A percentile compares a stretch with the other conserved stretches of the same genome.
Conservation (phyloP, 768 basidiomycete species). For the Leccinum sublutescens region DNA sequence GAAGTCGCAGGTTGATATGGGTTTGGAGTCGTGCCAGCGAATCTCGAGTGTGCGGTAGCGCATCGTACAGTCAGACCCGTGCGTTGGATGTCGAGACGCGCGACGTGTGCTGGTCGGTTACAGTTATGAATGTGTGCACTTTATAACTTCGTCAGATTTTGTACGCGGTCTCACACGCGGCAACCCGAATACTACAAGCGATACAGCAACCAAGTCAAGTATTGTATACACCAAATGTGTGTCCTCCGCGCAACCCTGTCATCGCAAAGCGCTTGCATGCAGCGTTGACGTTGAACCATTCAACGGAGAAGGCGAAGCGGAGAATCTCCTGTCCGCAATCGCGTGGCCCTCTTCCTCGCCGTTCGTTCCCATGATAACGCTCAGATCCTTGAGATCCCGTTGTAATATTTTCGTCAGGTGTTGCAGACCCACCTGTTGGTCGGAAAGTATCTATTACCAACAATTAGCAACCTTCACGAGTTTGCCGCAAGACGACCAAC, state of each 20-base stretch:
- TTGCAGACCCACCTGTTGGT: conserved; percentile 78
- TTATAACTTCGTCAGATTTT: conserved; percentile 8
- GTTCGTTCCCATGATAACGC: conserved; percentile 56
- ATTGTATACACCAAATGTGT: conserved; percentile 10
- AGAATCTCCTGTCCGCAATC: conserved; percentile 16
- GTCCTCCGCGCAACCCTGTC: conserved; percentile 4
- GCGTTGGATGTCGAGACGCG: not conserved
- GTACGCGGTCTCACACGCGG: conserved; percentile 24
- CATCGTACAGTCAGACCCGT: conserved; percentile 42
- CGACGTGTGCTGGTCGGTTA: not conserved
- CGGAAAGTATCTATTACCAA: conserved; percentile 58
- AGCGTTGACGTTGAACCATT: conserved; percentile 26
- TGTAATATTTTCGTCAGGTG: conserved; percentile 77
- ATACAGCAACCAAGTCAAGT: conserved; percentile 1
- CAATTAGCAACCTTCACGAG: not conserved
- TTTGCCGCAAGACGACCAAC: conserved; percentile 37
- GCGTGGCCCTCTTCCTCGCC: conserved; percentile 32
- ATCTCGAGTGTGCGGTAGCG: conserved; percentile 90
- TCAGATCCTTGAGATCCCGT: conserved; percentile 60
- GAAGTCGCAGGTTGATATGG: conserved; percentile 96
- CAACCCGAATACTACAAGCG: conserved; percentile 5
- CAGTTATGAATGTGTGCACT: conserved; percentile 6
- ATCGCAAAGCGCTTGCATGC: conserved; percentile 27
- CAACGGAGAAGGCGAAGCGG: conserved; percentile 20
- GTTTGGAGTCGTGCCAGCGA: conserved; percentile 94